These are phyloP conservation scores for Pezicula neosporulosa DNA, from an alignment of 2,329 filamentous ascomycete species.

Conservation along the genomic window DNA sequence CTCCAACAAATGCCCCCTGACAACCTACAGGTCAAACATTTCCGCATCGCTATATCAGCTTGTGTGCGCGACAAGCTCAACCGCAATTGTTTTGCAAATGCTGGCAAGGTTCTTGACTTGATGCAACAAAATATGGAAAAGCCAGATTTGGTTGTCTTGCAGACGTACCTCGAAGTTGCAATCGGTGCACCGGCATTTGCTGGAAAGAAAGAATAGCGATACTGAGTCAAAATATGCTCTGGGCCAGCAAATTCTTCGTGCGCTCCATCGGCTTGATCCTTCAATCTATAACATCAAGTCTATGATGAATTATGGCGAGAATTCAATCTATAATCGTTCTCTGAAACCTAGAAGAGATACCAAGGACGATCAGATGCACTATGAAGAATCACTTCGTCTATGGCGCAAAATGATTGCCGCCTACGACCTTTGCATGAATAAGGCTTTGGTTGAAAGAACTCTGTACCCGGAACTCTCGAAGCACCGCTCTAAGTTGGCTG, in stretches of 20 bases:
- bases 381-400: conserved; percentile 12
- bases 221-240: conserved; percentile 36
- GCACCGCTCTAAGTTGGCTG: background rate
- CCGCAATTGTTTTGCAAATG: conserved; percentile 61
- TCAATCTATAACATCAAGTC: conserved; percentile 23
- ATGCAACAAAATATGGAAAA: conserved; percentile 47
- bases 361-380: too few species aligned
- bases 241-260: conserved; percentile 46
- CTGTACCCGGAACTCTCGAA: conserved; percentile 4
- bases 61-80: conserved; percentile 79
- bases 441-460: conserved; percentile 20
- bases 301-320: conserved; percentile 15
- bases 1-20: conserved; percentile 50
- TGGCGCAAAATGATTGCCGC: conserved; percentile 27
- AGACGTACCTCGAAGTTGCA: conserved; percentile 54
- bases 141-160: conserved; percentile 49
- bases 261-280: conserved; percentile 41
- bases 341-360: too few species aligned
- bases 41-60: conserved; percentile 68
- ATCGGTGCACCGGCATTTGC: conserved; percentile 28
- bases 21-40: conserved; percentile 48
- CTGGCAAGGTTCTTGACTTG: conserved; percentile 59
- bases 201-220: conserved; percentile 31
- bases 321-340: too few species aligned
- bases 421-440: conserved; percentile 26